Base-by-base conservation (phyloP, 2,329 filamentous ascomycete species). In the Penicillium sp. region DNA sequence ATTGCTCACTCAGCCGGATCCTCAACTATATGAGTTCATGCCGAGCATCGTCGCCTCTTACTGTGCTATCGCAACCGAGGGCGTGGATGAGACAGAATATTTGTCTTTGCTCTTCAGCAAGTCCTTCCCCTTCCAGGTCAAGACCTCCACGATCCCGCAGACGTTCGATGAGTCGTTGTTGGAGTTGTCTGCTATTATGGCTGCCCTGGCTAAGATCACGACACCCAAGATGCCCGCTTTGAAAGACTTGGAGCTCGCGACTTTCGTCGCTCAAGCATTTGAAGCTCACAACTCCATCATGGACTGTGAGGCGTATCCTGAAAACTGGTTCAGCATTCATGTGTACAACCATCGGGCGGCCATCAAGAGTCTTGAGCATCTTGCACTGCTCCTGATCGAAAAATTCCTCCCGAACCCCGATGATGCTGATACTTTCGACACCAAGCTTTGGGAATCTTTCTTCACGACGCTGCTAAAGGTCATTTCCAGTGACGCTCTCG, bases 41-140 rank as follows among this genome's bases (percentile, higher is more conserved):
- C 89, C 90, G 0, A 95, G 92, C 69, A 87, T 96, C 42, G 85
- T 96, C 50, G 87, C 94, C 58, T 96, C 92, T 0, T 97, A 96
- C 69, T 79, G 89, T 46, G 83, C 85, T 9, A 86, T 97, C 51
- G 83, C 88, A 59, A 76, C 82, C 1, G 86, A 86, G 47, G 82
- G 82, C 14, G 81, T 85, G 3, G 71, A 74, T 11, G 73, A 79
- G 25, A 83, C 81, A 51, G 76, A 79, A 40, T 80, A 78, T 4
- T 82, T 97, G 39, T 96, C 92, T 3, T 80, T 97, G 16, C 81
- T 97, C 0, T 99, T 99, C 67, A 92, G 94, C 5, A 88, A 87
- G 14, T 80, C 87, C 0, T 97, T 96, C 68, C 94, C 94, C 0
- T 97, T 99, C 69, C 89, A 90, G 1, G 81, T 83, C 44, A 89